Evolutionary conservation across 2,329 filamentous ascomycete genomes (phyloP).

Genomic region (Colletotrichum eremochloae): DNA sequence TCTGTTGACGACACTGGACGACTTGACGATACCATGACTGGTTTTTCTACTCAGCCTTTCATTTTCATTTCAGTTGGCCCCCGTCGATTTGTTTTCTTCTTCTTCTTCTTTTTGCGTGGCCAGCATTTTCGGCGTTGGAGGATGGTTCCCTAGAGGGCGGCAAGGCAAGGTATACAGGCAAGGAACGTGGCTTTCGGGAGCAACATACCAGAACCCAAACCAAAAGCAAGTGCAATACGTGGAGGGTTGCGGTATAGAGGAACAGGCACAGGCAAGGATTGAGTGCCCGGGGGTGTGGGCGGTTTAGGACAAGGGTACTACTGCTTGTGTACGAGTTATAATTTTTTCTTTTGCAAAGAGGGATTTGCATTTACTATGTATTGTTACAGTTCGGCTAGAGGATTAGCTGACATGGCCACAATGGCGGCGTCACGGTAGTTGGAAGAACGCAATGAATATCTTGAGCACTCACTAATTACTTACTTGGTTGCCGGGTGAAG

Average conservation of each 20-base stretch:
- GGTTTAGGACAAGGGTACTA: constrained; percentile 30
- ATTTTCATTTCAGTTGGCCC: constrained; percentile 35
- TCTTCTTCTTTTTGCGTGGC: constrained; percentile 22
- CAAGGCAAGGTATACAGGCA: constrained; percentile 28
- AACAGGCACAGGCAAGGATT: constrained; percentile 27
- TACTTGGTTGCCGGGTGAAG: neutral
- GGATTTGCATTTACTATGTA: constrained; percentile 43
- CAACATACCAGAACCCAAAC: constrained; percentile 27
- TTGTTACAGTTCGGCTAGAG: constrained; percentile 39
- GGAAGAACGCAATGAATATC: constrained; percentile 37
- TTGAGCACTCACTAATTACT: constrained; percentile 8
- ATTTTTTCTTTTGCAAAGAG: constrained; percentile 41
- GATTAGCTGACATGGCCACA: constrained; percentile 27
- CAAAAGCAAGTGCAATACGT: constrained; percentile 32
- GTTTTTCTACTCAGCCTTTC: constrained; percentile 35
- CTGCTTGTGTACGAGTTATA: constrained; percentile 42
- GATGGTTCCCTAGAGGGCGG: constrained; percentile 31
- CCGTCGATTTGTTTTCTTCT: constrained; percentile 14
- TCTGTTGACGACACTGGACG: constrained; percentile 40
- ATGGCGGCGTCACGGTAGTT: constrained; percentile 35
- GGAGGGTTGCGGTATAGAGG: constrained; percentile 31
- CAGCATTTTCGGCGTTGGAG: constrained; percentile 43
- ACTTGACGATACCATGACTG: constrained; percentile 43
- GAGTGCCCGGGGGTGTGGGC: constrained; percentile 19
- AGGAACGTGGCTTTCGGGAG: constrained; percentile 25